Evolutionary conservation across 2,329 filamentous ascomycete genomes (phyloP), one percentile per base, ranked within the genome.

Genomic region (Gnomoniopsis smithogilvyi): DNA sequence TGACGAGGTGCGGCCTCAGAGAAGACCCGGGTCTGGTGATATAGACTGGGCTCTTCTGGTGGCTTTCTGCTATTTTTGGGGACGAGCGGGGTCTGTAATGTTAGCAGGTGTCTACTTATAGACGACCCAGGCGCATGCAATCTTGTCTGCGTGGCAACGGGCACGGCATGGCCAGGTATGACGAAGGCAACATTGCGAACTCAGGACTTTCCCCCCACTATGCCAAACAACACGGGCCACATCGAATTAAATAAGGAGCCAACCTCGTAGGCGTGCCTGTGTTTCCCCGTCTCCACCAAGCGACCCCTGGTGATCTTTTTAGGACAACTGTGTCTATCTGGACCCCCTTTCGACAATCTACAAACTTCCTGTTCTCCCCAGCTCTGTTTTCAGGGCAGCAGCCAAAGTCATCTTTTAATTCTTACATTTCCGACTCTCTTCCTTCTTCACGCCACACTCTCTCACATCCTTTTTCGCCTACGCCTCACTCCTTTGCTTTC

Each of bases 271-370:
- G 24, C 36, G 12, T n/a, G 36, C 36, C 34, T 34, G 45, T 26
- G 45, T 41, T 55, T 47, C 38, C 30, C 46, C 55, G 51, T 46
- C 41, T 52, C 55, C 60, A 62, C 36, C 50, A 54, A 46, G 53
- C 21, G 33, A 45, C 56, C 56, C 60, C 54, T 59, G 60, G 60
- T 54, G 52, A 62, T 59, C 56, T 62, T 48, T 59, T 46, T 59
- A n/a, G 57, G 57, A 54, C 57, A 56, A 60, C 57, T 48, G 56
- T 58, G 57, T 54, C 55, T 60, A 50, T 53, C 51, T 43, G 33
- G 38, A 52, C 48, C 59, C 56, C 59, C 59, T 61, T 38, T 51
- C 30, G 51, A 46, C 46, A 30, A 47, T 49, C 48, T 52, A 36
- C 46, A n/a, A 38, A 41, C 4, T 41, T 41, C 47, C 53, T 47